Evolutionary conservation across 371 early-diverging fungal species (phyloP).

Genomic region (Cladochytrium tenue): DNA sequence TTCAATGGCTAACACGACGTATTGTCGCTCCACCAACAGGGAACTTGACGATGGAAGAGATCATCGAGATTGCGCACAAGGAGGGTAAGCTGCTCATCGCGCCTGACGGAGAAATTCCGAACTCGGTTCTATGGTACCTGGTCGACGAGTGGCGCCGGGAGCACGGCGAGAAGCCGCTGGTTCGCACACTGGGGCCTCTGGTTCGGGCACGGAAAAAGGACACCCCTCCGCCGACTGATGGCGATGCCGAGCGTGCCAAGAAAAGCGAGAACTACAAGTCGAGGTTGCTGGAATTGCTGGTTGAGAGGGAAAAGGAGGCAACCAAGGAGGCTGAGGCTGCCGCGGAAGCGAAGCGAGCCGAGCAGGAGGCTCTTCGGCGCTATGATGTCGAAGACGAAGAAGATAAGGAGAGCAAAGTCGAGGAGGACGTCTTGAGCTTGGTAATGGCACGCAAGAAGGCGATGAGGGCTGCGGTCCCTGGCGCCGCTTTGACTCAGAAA

Average conservation of each 20-base stretch:
- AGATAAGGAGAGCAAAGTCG: neutral
- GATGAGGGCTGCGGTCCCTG: conserved; percentile 6
- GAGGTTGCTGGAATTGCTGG: neutral
- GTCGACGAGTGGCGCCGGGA: neutral
- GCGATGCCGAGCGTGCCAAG: neutral
- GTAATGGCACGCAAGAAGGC: conserved; percentile 1
- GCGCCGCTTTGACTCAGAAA: neutral
- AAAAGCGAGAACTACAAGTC: conserved; percentile 15
- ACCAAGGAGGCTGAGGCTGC: neutral
- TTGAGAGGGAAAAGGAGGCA: neutral
- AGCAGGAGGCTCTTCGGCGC: conserved; percentile 11
- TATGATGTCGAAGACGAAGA: conserved; percentile 2
- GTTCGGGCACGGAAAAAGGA: neutral
- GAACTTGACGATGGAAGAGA: neutral
- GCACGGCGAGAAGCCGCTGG: neutral
- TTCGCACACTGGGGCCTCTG: neutral
- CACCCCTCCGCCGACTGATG: neutral
- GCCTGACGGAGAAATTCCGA: conserved; percentile 51
- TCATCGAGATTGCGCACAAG: conserved; percentile 1
- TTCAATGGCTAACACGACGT: too few relatives aligned
- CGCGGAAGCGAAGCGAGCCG: conserved; percentile 11
- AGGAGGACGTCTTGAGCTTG: neutral
- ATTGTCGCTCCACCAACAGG: neutral
- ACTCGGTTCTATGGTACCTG: conserved; percentile 32
- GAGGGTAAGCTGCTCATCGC: conserved; percentile 23